Base-by-base conservation (phyloP, 2,329 filamentous ascomycete species). In the Hypoxylon sp. region DNA sequence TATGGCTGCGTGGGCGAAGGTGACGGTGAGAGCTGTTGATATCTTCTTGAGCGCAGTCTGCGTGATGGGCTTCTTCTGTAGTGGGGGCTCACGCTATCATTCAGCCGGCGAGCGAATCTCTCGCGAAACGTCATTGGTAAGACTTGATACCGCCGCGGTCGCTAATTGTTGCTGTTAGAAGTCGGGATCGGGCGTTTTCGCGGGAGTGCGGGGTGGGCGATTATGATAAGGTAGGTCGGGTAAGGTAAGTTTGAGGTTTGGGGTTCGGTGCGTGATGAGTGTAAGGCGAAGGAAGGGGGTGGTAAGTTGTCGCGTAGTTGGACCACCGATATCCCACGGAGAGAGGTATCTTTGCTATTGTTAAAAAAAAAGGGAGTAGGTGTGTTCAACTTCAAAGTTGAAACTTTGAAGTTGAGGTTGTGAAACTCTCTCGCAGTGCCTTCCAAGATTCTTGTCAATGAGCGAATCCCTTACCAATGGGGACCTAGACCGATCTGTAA, bases 1-100 rank as follows among this genome's bases (percentile, higher is more conserved):
- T 84, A 83, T 7, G 82, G 77, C 45, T 80, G 75, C 46, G 79
- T 78, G 0, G 81, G 79, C 2, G 80, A 80, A n/a, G 75, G 76
- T 9, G 76, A 73, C 5, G 76, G 76, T 30, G 77, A 78, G 23
- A 77, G 69, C 76, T 77, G 69, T 76, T 77, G 73, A 14, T 53
- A 61, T 65, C 53, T 71, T 73, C 70, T 72, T 77, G 69, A 74
- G 75, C 73, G 68, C 19, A 65, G 63, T 60, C 56, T 66, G 56
- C 69, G 65, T 36, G 63, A 67, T 62, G 30, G 65, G 66, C 45
- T 68, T 63, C 63, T 68, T 67, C 65, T 67, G 32, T 52, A 43
- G 14, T 51, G 65, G 56, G 65, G 65, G 72, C 77, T 75, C 70
- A 78, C 77, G 71, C 76, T 79, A 45, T 77, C 75, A 73, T 76